phyloP scores from a whole-genome alignment of 331 rosid species.

The Prunus yedoensis region DNA sequence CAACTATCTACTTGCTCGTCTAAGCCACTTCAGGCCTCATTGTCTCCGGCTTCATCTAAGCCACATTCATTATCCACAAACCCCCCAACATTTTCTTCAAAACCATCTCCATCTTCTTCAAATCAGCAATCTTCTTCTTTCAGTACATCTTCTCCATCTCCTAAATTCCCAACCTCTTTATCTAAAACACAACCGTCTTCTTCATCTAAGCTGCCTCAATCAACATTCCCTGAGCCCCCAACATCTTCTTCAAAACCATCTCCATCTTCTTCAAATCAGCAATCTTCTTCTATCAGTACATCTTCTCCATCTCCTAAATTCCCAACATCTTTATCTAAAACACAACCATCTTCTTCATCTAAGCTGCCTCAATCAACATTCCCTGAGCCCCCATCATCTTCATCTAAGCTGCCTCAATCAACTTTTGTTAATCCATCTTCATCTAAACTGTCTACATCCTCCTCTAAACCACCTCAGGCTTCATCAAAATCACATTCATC shows the following conservation, averaged over 20 bases:
- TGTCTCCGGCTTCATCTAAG: no score
- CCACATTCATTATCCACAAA: not conserved
- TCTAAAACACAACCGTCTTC: not conserved
- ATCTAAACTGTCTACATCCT: not conserved
- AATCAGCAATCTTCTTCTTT: not conserved
- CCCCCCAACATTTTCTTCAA: not conserved
- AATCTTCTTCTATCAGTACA: not conserved
- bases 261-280: no score
- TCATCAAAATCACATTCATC: not conserved
- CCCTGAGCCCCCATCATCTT: not conserved
- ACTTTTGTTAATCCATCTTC: not conserved
- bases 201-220: no score
- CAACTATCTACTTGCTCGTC: no score
- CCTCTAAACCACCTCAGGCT: slow-evolving; percentile 9
- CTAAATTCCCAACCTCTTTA: not conserved
- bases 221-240: no score
- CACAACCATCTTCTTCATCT: not conserved
- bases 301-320: not conserved
- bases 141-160: not conserved
- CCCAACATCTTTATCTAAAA: not conserved
- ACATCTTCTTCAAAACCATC: not conserved
- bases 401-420: slow-evolving; percentile 3
- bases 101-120: not conserved
- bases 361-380: not conserved
- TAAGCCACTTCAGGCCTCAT: no score